These are phyloP conservation scores for Eucalyptus grandis DNA, from an alignment of 345 rosid species.

Conservation along the genomic window DNA sequence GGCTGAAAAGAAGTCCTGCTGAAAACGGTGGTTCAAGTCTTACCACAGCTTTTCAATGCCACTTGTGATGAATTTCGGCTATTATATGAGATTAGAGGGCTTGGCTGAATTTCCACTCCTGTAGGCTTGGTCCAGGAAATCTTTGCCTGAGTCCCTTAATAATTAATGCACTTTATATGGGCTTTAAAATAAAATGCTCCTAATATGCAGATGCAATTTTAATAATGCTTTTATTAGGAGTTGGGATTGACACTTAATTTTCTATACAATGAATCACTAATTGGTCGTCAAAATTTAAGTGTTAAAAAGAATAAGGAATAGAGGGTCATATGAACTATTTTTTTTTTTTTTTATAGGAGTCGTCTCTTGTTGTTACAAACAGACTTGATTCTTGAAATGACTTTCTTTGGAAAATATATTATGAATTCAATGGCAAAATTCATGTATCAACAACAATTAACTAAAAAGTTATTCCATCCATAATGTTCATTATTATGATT, in stretches of 20 bases:
- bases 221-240: not conserved
- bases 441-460: not conserved
- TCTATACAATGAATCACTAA: no score
- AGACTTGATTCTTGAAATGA: not conserved
- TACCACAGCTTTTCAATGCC: no score
- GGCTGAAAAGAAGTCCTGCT: no score
- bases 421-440: not conserved
- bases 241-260: not conserved
- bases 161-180: not conserved
- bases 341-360: no score
- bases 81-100: not conserved
- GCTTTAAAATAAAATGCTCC: not conserved
- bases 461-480: not conserved
- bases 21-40: no score
- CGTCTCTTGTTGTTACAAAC: accelerated
- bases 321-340: not conserved
- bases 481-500: not conserved
- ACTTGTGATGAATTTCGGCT: not conserved
- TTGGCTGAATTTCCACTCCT: not conserved
- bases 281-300: accelerated
- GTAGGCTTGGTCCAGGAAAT: not conserved
- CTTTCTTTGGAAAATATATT: not conserved
- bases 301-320: no score
- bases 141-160: not conserved
- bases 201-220: not conserved